Conservation (phyloP, 163 green algal genomes). For the Chlorella variabilis region DNA sequence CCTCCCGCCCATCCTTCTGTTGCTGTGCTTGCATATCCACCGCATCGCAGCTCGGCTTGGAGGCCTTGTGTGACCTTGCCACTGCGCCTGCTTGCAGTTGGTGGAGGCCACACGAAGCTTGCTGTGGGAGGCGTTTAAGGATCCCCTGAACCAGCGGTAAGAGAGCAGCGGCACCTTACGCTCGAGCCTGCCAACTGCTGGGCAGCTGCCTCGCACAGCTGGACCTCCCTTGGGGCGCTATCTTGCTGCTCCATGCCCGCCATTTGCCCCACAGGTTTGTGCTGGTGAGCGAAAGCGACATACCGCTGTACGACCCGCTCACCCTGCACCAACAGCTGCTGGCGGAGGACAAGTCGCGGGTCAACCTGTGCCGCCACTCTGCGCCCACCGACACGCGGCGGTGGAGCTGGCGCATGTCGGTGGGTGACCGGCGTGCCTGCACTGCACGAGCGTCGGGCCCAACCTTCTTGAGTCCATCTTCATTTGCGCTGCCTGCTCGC, state of each 20-base stretch:
- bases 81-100: slow-evolving; percentile 5
- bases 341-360: slow-evolving; percentile 46
- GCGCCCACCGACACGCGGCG: slow-evolving; percentile 9
- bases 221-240: slow-evolving; percentile 30
- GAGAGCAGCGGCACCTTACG: neutral
- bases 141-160: slow-evolving; percentile 59
- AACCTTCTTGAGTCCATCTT: too few species aligned
- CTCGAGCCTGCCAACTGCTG: too few species aligned
- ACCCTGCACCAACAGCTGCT: slow-evolving; percentile 65
- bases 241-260: too few species aligned
- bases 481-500: too few species aligned
- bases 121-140: slow-evolving; percentile 59
- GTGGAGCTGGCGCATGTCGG: slow-evolving; percentile 37
- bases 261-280: slow-evolving; percentile 55
- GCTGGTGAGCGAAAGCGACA: slow-evolving; percentile 65
- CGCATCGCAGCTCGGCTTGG: too few species aligned
- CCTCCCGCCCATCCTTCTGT: too few species aligned
- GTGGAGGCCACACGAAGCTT: slow-evolving; percentile 63
- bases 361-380: slow-evolving; percentile 53
- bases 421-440: neutral
- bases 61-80: too few species aligned
- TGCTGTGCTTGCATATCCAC: too few species aligned
- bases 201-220: neutral
- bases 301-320: slow-evolving; percentile 65
- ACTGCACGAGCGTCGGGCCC: too few species aligned